These are phyloP conservation scores for Oidium heveae DNA, from an alignment of 2,329 filamentous ascomycete species.

Conservation along the genomic window DNA sequence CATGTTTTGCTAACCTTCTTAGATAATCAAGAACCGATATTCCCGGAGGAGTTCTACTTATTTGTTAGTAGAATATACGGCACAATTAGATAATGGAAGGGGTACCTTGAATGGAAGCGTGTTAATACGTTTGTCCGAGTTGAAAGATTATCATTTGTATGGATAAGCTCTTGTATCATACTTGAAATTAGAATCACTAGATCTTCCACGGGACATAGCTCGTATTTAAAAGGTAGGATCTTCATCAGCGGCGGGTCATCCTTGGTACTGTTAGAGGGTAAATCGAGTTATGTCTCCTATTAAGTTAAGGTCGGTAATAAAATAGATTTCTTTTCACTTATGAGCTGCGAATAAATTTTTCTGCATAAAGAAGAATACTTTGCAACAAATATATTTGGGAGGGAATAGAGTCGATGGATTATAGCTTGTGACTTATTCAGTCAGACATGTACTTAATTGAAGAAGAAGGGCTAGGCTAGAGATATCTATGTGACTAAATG, in stretches of 20 bases:
- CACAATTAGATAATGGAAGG: not conserved
- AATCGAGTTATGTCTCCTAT: not conserved
- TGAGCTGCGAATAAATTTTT: not conserved
- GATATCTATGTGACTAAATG: too few relatives aligned
- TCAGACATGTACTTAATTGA: too few relatives aligned
- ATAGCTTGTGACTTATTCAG: too few relatives aligned
- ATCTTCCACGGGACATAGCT: constrained; percentile 59
- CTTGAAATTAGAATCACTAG: constrained; percentile 77
- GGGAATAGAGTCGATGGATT: too few relatives aligned
- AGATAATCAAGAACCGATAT: constrained; percentile 92
- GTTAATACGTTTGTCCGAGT: constrained; percentile 70
- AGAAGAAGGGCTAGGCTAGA: too few relatives aligned
- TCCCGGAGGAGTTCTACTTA: constrained; percentile 37
- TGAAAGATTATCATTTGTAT: constrained; percentile 72
- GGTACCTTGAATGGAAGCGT: constrained; percentile 74
- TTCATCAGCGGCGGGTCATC: constrained; percentile 27
- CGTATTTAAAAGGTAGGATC: constrained; percentile 47
- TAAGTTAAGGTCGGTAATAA: not conserved
- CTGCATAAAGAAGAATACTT: too few relatives aligned
- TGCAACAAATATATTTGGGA: too few relatives aligned
- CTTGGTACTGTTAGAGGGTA: constrained; percentile 24
- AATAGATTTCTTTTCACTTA: not conserved
- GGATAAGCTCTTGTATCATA: constrained; percentile 87
- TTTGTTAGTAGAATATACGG: not conserved
- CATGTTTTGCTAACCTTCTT: constrained; percentile 75